Percentiles rank a stretch among this genome's conserved stretches.
These are phyloP conservation scores for Coemansia sp. DNA, from an alignment of 192 early-diverging fungal species.

Conservation along the genomic window DNA sequence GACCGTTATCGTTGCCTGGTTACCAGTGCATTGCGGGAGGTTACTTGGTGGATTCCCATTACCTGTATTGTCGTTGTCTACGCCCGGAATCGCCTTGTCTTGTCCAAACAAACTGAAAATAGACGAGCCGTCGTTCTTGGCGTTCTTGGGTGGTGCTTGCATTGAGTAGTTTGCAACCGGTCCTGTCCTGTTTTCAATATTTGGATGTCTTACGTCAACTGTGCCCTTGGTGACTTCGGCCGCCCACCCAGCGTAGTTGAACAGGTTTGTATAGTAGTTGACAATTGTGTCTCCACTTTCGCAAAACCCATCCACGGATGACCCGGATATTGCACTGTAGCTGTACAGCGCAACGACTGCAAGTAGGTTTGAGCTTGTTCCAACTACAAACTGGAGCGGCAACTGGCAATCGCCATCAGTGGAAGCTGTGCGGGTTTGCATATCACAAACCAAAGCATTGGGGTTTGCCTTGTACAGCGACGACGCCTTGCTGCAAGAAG, in stretches of 20 bases:
- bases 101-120: neutral
- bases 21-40: neutral
- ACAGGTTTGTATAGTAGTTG: constrained; percentile 30
- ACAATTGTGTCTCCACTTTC: neutral
- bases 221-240: neutral
- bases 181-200: neutral
- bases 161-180: neutral
- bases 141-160: neutral
- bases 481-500: neutral
- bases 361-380: neutral
- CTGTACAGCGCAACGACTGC: constrained; percentile 19
- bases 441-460: constrained; percentile 13
- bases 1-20: neutral
- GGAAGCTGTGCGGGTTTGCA: neutral
- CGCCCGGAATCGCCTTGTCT: neutral
- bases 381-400: constrained; percentile 12
- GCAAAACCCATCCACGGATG: constrained; percentile 4
- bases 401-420: constrained; percentile 11
- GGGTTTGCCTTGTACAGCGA: neutral
- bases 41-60: too few species aligned
- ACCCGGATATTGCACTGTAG: constrained; percentile 15
- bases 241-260: constrained; percentile 26
- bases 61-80: too few species aligned
- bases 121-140: neutral
- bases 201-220: neutral